phyloP scores from a whole-genome alignment of 2,329 filamentous ascomycete genomes.

The Scorias spongiosa region DNA sequence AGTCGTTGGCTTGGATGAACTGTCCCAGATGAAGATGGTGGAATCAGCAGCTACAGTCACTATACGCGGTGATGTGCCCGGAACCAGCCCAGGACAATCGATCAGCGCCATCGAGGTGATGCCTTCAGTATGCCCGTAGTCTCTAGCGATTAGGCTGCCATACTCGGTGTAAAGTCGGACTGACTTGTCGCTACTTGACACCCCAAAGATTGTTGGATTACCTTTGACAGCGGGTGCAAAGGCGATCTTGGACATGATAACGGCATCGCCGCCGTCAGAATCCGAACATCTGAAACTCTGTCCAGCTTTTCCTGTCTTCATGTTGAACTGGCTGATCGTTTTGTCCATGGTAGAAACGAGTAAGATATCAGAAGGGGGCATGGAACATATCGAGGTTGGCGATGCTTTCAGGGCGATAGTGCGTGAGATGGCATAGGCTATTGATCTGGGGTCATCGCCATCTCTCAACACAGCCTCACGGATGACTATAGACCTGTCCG shows the following conservation, averaged over 20 bases:
- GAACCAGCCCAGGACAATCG: constrained; percentile 5
- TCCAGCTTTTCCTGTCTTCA: constrained; percentile 49
- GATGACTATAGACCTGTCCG: constrained; percentile 75
- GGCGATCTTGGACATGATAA: constrained; percentile 65
- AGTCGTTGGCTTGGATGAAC: constrained; percentile 1
- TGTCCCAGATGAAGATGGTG: constrained; percentile 35
- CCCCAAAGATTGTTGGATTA: constrained; percentile 60
- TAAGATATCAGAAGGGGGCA: constrained; percentile 42
- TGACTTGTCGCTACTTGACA: constrained; percentile 92
- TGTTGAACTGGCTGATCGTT: constrained; percentile 39
- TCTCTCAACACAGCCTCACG: constrained; percentile 62
- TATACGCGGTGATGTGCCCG: constrained; percentile 15
- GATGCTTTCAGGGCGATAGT: constrained; percentile 75
- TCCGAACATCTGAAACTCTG: constrained; percentile 73
- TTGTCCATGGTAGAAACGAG: constrained; percentile 48
- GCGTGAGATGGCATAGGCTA: constrained; percentile 63
- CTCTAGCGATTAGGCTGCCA: constrained; percentile 65
- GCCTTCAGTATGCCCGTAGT: constrained; percentile 91
- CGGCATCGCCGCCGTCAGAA: constrained; percentile 63
- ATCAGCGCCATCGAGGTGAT: constrained; percentile 72
- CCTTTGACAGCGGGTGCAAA: constrained; percentile 41
- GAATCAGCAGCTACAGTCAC: constrained; percentile 36
- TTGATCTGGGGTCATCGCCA: constrained; percentile 38
- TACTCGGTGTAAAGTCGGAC: constrained; percentile 77
- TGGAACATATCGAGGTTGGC: constrained; percentile 67